These are phyloP conservation scores for Didymella sp. DNA, from an alignment of 2,329 filamentous ascomycete species.

Conservation along the genomic window DNA sequence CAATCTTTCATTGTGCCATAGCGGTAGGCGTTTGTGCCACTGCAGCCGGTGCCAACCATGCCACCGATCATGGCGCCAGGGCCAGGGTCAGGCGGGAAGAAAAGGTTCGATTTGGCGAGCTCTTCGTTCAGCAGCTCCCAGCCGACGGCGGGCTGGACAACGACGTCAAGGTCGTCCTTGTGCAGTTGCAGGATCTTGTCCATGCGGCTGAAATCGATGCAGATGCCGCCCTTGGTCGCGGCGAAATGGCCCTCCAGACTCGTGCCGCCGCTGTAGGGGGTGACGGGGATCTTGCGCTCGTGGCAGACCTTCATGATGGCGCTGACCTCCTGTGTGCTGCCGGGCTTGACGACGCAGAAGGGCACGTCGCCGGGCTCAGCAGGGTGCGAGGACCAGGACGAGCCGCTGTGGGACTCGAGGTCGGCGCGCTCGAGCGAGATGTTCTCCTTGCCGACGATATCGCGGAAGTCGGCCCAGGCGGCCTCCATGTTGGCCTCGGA, in stretches of 20 bases:
- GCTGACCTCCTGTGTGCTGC: slow-evolving; percentile 82
- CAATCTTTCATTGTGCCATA: slow-evolving; percentile 96
- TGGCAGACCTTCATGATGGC: slow-evolving; percentile 89
- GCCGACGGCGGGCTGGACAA: slow-evolving; percentile 72
- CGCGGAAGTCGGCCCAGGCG: slow-evolving; percentile 68
- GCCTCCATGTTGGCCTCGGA: slow-evolving; percentile 66
- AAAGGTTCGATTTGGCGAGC: slow-evolving; percentile 73
- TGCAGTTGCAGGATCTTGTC: slow-evolving; percentile 79
- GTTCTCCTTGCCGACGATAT: slow-evolving; percentile 68
- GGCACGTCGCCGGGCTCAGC: slow-evolving; percentile 53
- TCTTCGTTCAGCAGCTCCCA: slow-evolving; percentile 88
- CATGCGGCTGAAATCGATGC: slow-evolving; percentile 87
- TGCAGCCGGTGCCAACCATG: slow-evolving; percentile 80
- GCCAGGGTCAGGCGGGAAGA: slow-evolving; percentile 91
- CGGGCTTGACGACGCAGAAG: slow-evolving; percentile 75
- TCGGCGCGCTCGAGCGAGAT: slow-evolving; percentile 65
- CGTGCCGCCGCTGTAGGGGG: slow-evolving; percentile 85
- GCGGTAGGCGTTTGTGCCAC: slow-evolving; percentile 86
- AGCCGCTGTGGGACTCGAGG: slow-evolving; percentile 64
- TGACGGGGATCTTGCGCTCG: slow-evolving; percentile 79
- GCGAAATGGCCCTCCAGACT: slow-evolving; percentile 90
- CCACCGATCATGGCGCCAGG: slow-evolving; percentile 92
- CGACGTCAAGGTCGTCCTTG: slow-evolving; percentile 68
- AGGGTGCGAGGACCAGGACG: slow-evolving; percentile 67
- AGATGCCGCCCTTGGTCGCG: slow-evolving; percentile 81